phyloP scores from a whole-genome alignment of 2,329 filamentous ascomycete species.

The Epichloe gansuensis region DNA sequence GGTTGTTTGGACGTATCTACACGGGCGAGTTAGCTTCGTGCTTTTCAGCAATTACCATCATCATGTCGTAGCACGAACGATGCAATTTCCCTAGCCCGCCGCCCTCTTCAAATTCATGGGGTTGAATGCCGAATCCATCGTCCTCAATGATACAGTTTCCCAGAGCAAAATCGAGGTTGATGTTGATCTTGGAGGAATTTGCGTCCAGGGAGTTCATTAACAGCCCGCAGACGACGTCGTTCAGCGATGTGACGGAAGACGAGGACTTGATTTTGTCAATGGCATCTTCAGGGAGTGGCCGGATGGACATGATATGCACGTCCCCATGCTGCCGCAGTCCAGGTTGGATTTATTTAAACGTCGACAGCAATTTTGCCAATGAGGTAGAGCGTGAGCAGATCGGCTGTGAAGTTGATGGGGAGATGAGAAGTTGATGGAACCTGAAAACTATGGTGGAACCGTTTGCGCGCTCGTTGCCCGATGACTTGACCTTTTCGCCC shows the following conservation, averaged over 20 bases:
- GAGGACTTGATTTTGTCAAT: conserved; percentile 76
- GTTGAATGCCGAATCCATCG: conserved; percentile 65
- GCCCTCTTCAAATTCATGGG: conserved; percentile 54
- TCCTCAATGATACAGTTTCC: conserved; percentile 76
- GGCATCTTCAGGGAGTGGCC: conserved; percentile 55
- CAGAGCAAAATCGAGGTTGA: conserved; percentile 60
- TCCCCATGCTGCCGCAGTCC: conserved; percentile 2
- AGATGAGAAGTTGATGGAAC: too few relatives aligned
- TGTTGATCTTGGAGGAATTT: conserved; percentile 50
- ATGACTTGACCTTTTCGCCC: too few relatives aligned
- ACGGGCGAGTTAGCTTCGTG: background rate
- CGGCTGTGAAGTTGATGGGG: background rate
- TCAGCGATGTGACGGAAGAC: conserved; percentile 61
- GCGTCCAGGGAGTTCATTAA: conserved; percentile 81
- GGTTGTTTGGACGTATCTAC: conserved; percentile 69
- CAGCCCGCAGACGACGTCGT: conserved; percentile 57
- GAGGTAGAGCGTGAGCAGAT: background rate
- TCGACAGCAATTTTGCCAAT: background rate
- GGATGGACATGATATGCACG: conserved; percentile 44
- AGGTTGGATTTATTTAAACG: background rate
- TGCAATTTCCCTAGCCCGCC: conserved; percentile 64
- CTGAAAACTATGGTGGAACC: too few relatives aligned
- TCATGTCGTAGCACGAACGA: conserved; percentile 36
- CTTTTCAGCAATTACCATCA: background rate
- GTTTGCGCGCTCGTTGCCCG: too few relatives aligned